These are phyloP conservation scores for Termitomyces heimii DNA, from an alignment of 768 basidiomycete species.

Conservation along the genomic window DNA sequence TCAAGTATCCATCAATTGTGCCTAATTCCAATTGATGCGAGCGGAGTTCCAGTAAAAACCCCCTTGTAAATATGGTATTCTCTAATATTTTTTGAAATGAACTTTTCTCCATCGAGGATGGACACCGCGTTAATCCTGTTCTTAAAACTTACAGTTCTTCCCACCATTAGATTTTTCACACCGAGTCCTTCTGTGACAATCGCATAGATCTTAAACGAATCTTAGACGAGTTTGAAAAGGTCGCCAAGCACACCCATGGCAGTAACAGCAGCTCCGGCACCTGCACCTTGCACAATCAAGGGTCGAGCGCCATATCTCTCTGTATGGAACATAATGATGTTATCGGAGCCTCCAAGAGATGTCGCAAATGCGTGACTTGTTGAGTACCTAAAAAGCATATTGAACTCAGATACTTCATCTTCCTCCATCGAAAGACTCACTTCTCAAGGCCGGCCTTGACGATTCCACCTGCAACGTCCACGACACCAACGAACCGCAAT, in stretches of 20 bases:
- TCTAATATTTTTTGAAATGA: not conserved
- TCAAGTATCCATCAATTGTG: too few relatives aligned
- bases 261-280: conserved; percentile 96
- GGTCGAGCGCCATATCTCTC: conserved; percentile 85
- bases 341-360: conserved; percentile 92
- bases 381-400: conserved; percentile 59
- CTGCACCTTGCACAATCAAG: conserved; percentile 91
- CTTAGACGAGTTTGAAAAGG: conserved; percentile 51
- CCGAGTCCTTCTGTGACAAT: not conserved
- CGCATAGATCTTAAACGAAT: conserved; percentile 15
- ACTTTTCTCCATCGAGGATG: not conserved
- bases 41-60: too few relatives aligned
- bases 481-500: conserved; percentile 89
- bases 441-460: conserved; percentile 88
- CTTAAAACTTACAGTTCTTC: not conserved
- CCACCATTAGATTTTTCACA: not conserved
- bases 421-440: conserved; percentile 38
- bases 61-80: too few relatives aligned
- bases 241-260: conserved; percentile 97
- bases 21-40: too few relatives aligned
- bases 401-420: not conserved
- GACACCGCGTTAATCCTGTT: not conserved
- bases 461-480: conserved; percentile 66
- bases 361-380: conserved; percentile 91
- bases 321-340: conserved; percentile 97